phyloP scores from a whole-genome alignment of 2,329 filamentous ascomycete genomes.

The Pseudogymnoascus sp. region DNA sequence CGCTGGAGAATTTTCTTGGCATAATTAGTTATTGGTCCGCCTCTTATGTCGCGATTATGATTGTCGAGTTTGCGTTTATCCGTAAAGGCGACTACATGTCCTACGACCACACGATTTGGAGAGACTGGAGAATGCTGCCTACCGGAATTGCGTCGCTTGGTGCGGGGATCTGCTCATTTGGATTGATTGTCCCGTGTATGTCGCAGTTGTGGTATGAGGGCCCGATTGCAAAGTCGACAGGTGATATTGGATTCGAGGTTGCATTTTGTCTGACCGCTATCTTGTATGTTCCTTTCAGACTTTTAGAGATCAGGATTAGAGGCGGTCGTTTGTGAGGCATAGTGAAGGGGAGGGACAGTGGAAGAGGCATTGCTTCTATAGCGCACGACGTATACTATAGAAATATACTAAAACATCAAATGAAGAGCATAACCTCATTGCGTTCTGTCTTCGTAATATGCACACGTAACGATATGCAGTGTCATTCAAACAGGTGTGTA shows the following conservation, averaged over 20 bases:
- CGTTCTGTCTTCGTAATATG: background rate
- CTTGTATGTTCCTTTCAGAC: conserved; percentile 38
- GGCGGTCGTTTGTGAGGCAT: conserved; percentile 12
- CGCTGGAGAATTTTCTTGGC: conserved; percentile 22
- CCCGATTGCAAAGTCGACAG: conserved; percentile 51
- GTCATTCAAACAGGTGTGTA: background rate
- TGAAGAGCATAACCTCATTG: background rate
- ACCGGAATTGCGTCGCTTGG: conserved; percentile 34
- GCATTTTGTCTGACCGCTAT: conserved; percentile 44
- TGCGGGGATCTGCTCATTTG: conserved; percentile 33
- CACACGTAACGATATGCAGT: background rate
- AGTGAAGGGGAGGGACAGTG: background rate
- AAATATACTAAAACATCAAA: background rate
- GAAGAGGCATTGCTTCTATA: background rate
- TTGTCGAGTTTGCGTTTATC: conserved; percentile 31
- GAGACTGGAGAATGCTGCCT: conserved; percentile 33
- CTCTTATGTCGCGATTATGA: conserved; percentile 28
- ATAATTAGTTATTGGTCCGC: conserved; percentile 28
- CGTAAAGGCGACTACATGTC: conserved; percentile 24
- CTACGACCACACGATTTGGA: conserved; percentile 32
- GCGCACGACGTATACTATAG: background rate
- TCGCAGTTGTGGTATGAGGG: conserved; percentile 55
- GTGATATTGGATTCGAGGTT: conserved; percentile 60
- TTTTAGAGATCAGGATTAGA: conserved; percentile 31
- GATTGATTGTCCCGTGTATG: conserved; percentile 52